These are phyloP conservation scores for Schizopora paradoxa DNA, from an alignment of 1,284 basidiomycete species.

Conservation along the genomic window DNA sequence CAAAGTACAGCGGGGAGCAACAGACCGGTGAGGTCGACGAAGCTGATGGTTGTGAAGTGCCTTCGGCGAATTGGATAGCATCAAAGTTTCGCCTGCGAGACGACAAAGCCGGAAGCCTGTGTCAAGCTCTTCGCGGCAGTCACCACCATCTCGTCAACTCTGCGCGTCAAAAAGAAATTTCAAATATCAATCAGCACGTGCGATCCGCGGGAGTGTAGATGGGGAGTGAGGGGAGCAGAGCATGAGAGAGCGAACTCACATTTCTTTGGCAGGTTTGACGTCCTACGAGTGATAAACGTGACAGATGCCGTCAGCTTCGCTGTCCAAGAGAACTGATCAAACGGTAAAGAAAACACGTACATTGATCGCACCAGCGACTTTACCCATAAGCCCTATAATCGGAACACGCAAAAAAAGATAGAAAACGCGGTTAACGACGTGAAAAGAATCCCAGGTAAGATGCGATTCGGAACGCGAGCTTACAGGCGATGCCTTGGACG, in stretches of 20 bases:
- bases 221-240: too few species aligned
- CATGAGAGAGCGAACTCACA: constrained; percentile 40
- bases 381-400: constrained; percentile 76
- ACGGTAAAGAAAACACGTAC: constrained; percentile 32
- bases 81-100: constrained; percentile 41
- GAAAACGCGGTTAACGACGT: neutral
- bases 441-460: neutral
- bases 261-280: constrained; percentile 76
- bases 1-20: constrained; percentile 6
- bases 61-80: neutral
- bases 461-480: too few species aligned
- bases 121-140: constrained; percentile 47
- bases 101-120: constrained; percentile 31
- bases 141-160: constrained; percentile 65
- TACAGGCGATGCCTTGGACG: constrained; percentile 54
- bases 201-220: too few species aligned
- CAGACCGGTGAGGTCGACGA: too few species aligned
- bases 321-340: too few species aligned
- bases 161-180: constrained; percentile 27
- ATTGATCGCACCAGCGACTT: constrained; percentile 72
- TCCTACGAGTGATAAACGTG: constrained; percentile 37
- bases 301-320: neutral
- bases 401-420: constrained; percentile 10
- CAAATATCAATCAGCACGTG: constrained; percentile 19
- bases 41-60: neutral